phyloP scores from a whole-genome alignment of 2,329 filamentous ascomycete genomes.

The Dactylellina leptospora region DNA sequence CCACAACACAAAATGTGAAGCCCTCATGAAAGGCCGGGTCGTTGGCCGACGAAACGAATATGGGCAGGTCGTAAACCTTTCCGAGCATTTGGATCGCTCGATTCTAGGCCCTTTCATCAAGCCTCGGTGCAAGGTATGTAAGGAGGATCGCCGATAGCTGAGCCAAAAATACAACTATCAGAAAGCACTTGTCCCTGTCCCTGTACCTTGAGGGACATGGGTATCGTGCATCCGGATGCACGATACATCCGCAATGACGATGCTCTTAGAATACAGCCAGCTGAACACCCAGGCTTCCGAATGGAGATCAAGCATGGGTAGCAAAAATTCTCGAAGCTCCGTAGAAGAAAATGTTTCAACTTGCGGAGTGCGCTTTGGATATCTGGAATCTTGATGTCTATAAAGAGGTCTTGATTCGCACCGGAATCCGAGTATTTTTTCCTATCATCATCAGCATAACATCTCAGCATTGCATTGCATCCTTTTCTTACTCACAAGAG shows the following conservation, averaged over 20 bases:
- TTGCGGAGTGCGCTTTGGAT: no score
- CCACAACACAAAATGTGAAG: conserved; percentile 11
- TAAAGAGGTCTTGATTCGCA: conserved; percentile 15
- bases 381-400: background rate
- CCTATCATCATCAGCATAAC: conserved; percentile 13
- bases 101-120: conserved; percentile 3
- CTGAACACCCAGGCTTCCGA: background rate
- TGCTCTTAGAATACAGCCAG: background rate
- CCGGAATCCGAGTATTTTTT: background rate
- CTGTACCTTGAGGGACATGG: background rate
- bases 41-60: background rate
- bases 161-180: conserved; percentile 8
- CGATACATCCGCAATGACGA: background rate
- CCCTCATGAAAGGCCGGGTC: background rate
- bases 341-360: background rate
- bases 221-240: conserved; percentile 1
- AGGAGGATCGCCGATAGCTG: conserved; percentile 3
- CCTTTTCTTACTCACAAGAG: background rate
- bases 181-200: conserved; percentile 8
- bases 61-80: conserved; percentile 9
- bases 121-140: background rate
- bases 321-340: background rate
- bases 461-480: background rate
- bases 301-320: conserved; percentile 5
- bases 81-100: background rate